Percentiles rank a stretch among this genome's conserved stretches.
Evolutionary conservation across 1,139 yeast species (phyloP).

Genomic region (Geotrichum carabidarum): DNA sequence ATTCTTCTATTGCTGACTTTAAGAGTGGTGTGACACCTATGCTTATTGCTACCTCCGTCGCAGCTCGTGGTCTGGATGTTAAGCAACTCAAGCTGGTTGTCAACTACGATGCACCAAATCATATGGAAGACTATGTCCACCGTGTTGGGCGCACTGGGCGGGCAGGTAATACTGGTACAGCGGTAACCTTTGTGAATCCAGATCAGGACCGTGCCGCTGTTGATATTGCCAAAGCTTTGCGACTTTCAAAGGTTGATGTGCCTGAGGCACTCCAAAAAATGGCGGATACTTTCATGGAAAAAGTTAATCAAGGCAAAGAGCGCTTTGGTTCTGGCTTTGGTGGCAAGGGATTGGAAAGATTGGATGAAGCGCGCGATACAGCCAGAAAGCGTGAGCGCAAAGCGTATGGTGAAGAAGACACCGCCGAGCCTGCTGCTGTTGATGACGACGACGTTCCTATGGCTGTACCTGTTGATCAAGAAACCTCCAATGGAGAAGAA

Average conservation of each 20-base stretch:
- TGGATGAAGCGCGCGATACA: slow-evolving; percentile 63
- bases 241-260: slow-evolving; percentile 49
- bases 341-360: slow-evolving; percentile 82
- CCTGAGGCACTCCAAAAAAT: slow-evolving; percentile 51
- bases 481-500: not conserved
- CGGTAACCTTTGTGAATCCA: slow-evolving; percentile 64
- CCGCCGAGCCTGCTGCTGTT: slow-evolving; percentile 29
- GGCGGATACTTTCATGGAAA: slow-evolving; percentile 53
- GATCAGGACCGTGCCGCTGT: slow-evolving; percentile 55
- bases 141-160: slow-evolving; percentile 96
- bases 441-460: slow-evolving; percentile 23
- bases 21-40: slow-evolving; percentile 57
- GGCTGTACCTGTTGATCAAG: not conserved
- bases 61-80: slow-evolving; percentile 93
- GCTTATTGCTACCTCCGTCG: slow-evolving; percentile 84
- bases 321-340: slow-evolving; percentile 77
- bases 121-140: slow-evolving; percentile 93
- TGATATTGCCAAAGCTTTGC: slow-evolving; percentile 69
- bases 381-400: slow-evolving; percentile 50
- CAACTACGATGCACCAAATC: slow-evolving; percentile 85
- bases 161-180: slow-evolving; percentile 75
- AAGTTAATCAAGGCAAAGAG: slow-evolving; percentile 65
- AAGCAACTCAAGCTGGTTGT: slow-evolving; percentile 73
- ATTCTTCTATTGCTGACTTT: slow-evolving; percentile 67
- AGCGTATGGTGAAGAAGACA: slow-evolving; percentile 34